Conservation (phyloP, 805 yeast genomes). For the Sungouiella blattae region DNA sequence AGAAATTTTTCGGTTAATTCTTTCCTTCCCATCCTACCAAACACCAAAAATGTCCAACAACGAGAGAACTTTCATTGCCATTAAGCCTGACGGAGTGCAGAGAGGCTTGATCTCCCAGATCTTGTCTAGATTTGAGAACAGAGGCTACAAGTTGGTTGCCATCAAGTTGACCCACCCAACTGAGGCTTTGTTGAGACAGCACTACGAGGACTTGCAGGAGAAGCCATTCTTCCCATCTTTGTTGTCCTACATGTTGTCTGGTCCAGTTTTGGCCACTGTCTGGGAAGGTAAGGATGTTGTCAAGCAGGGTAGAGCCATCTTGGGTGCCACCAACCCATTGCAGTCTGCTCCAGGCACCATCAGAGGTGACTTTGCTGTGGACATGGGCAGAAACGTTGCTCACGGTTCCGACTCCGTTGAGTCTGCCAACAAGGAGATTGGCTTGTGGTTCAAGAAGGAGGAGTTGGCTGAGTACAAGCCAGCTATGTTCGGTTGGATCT, state of each 20-base stretch:
- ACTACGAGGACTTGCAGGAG: constrained; percentile 90
- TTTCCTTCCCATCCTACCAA: constrained; percentile 2
- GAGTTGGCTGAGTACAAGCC: constrained; percentile 92
- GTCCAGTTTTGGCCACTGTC: constrained; percentile 98
- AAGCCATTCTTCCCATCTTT: constrained; percentile 99
- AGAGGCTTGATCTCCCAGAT: constrained; percentile 92
- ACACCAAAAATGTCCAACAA: constrained; percentile 46
- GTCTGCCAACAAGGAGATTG: constrained; percentile 93
- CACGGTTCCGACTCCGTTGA: constrained; percentile 99
- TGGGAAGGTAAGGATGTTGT: constrained; percentile 99
- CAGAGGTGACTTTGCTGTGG: constrained; percentile 98
- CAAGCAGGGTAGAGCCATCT: constrained; percentile 94
- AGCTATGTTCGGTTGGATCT: constrained; percentile 82
- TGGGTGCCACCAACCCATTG: constrained; percentile 99
- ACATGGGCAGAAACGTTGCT: constrained; percentile 98
- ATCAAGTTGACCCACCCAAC: constrained; percentile 87
- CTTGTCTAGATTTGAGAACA: constrained; percentile 89
- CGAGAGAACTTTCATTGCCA: constrained; percentile 91
- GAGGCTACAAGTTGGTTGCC: constrained; percentile 97
- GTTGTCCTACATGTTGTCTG: constrained; percentile 94
- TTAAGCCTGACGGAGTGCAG: constrained; percentile 99
- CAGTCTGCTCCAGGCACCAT: constrained; percentile 98
- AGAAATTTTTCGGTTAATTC: constrained; percentile 1
- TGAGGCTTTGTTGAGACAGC: constrained; percentile 83
- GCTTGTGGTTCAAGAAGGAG: constrained; percentile 96